Base-by-base conservation (phyloP, 768 basidiomycete genomes). In the Kwoniella pini region DNA sequence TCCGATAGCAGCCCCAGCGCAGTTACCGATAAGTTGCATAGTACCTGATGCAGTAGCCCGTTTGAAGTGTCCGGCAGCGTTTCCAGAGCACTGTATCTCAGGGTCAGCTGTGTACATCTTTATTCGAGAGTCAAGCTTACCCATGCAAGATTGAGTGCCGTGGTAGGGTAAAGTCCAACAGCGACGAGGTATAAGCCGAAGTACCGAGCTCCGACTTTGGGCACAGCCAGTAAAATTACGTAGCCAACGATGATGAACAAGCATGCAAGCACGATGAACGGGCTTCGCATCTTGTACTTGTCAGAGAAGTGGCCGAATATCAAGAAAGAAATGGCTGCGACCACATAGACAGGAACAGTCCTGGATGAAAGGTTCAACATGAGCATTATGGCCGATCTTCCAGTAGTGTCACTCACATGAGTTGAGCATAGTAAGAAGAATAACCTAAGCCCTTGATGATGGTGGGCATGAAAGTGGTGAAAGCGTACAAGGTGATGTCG, bases 11-110 rank as follows among this genome's bases (percentile, higher is more conserved):
- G 63, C 67, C n/a, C 66, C 66, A 17, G 66, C 59, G 17, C 50
- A 63, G 51, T 68, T 72, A 19, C 70, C 70, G 57, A 72, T 69
- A 13, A 63, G 60, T 44, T 72, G 70, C 36, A 67, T 68, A 22
- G 60, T 11, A 26, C 70, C 70, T n/a, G 69, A 58, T n/a, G 60
- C 42, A 2, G 65, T 63, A 2, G 68, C 62, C 12, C 68, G 61
- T 48, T 69, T 67, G 44, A 31, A 61, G 52, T 61, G 60, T 0
- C 62, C 62, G 2, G 62, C 62, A 22, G 46, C 43, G 46, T 62
- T 62, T 30, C 38, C 46, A 31, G 33, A 36, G 33, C 33, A 36
- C 33, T 36, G 15, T 36, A 36, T 15, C n/a, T n/a, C 15, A 15
- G 33, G 15, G 33, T 36, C 33, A 36, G 33, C 33, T 36, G n/a